Percentiles rank a stretch among this genome's conserved stretches.
Evolutionary conservation across 2,329 filamentous ascomycete species (phyloP).

Genomic region (Colletotrichum tofieldiae): DNA sequence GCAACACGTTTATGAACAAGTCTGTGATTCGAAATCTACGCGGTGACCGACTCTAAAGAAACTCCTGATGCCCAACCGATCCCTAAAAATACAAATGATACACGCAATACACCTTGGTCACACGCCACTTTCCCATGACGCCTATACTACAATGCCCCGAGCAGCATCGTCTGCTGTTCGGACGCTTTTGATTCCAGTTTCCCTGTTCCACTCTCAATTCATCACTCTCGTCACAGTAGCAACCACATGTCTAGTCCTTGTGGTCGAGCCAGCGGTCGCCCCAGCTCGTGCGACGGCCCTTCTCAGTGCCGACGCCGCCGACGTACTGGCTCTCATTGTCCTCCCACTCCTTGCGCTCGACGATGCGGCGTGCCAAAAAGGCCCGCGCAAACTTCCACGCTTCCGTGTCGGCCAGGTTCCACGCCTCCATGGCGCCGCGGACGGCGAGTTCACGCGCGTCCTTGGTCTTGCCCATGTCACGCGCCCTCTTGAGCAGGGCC

Average conservation of each 20-base stretch:
- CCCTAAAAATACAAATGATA: conserved; percentile 12
- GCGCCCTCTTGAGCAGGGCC: conserved; percentile 63
- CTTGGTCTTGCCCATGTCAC: conserved; percentile 62
- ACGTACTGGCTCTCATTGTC: conserved; percentile 77
- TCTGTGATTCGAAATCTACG: conserved; percentile 8
- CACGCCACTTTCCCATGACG: conserved; percentile 7
- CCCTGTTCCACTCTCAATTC: not conserved
- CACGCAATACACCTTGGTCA: not conserved
- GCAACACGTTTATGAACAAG: not conserved
- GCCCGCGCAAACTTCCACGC: conserved; percentile 83
- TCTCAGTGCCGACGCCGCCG: conserved; percentile 71
- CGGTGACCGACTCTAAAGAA: conserved; percentile 16
- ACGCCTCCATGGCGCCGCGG: conserved; percentile 73
- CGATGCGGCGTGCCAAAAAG: conserved; percentile 72
- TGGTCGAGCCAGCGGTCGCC: conserved; percentile 55
- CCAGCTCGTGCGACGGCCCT: conserved; percentile 54
- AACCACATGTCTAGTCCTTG: conserved; percentile 27
- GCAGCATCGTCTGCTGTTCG: not conserved
- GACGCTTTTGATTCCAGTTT: not conserved
- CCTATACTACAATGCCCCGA: not conserved
- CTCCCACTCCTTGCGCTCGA: conserved; percentile 80
- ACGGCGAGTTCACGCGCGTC: conserved; percentile 61
- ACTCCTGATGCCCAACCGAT: conserved; percentile 6
- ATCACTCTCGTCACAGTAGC: not conserved
- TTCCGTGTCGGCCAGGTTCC: conserved; percentile 82